These are phyloP conservation scores for Podospora australis DNA, from an alignment of 495 filamentous ascomycete species.

Conservation along the genomic window DNA sequence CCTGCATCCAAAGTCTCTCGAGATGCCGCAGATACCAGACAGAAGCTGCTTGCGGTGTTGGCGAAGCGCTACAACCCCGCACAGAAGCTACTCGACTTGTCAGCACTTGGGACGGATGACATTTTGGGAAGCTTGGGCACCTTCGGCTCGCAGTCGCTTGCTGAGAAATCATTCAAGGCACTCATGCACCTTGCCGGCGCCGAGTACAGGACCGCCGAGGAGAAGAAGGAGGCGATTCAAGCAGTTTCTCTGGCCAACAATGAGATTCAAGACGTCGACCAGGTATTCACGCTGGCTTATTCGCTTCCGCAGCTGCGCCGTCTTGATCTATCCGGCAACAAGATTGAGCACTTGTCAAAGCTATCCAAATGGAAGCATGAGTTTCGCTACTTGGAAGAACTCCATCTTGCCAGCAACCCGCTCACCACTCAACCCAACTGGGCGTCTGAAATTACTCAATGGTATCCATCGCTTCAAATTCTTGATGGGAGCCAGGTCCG, in stretches of 20 bases:
- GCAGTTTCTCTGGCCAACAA: constrained; percentile 76
- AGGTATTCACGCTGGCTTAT: constrained; percentile 63
- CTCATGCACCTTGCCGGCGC: constrained; percentile 75
- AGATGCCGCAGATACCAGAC: constrained; percentile 38
- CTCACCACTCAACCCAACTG: constrained; percentile 57
- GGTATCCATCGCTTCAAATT: constrained; percentile 71
- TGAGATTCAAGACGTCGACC: constrained; percentile 57
- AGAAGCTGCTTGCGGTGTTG: constrained; percentile 51
- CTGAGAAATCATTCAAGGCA: constrained; percentile 82
- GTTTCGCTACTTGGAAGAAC: constrained; percentile 68
- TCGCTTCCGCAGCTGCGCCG: constrained; percentile 79
- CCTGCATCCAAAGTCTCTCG: constrained; percentile 27
- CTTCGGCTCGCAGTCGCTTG: constrained; percentile 62
- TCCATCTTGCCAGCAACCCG: constrained; percentile 72
- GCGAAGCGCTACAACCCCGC: constrained; percentile 61
- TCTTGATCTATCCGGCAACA: constrained; percentile 77
- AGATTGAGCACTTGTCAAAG: constrained; percentile 58
- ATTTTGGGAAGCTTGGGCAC: constrained; percentile 64
- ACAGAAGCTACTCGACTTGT: constrained; percentile 72
- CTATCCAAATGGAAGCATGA: constrained; percentile 73
- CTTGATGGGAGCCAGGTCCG: constrained; percentile 67
- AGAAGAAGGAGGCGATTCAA: constrained; percentile 64
- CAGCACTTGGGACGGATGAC: constrained; percentile 61
- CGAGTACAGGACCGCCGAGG: constrained; percentile 56
- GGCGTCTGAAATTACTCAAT: constrained; percentile 63